Conservation (phyloP, 768 basidiomycete species). For the Dioszegia hungarica region DNA sequence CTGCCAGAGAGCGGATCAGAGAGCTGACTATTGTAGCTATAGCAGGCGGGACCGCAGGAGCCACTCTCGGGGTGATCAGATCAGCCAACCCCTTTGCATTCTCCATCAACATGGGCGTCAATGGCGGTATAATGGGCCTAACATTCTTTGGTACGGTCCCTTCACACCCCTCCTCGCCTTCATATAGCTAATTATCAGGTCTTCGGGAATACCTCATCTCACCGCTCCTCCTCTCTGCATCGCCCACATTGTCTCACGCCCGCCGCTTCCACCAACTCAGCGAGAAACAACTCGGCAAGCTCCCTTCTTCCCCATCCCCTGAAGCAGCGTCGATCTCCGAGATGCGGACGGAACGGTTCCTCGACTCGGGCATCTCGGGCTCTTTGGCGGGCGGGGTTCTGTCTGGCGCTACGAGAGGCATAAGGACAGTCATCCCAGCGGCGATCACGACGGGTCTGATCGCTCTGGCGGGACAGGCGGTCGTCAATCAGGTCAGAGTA, state of each 20-base stretch:
- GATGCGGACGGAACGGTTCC: slow-evolving; percentile 58
- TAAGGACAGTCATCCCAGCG: slow-evolving; percentile 58
- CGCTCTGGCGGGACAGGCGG: slow-evolving; percentile 63
- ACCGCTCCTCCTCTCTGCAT: slow-evolving; percentile 56
- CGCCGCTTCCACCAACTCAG: slow-evolving; percentile 10
- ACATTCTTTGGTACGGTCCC: slow-evolving; percentile 69
- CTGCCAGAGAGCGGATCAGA: no score
- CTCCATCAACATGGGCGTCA: slow-evolving; percentile 62
- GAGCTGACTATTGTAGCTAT: slow-evolving; percentile 54
- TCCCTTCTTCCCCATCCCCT: slow-evolving; percentile 7
- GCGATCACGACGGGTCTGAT: slow-evolving; percentile 59
- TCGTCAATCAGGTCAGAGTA: slow-evolving; percentile 65
- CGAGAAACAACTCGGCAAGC: slow-evolving; percentile 14
- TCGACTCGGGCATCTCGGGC: slow-evolving; percentile 72
- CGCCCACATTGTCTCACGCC: slow-evolving; percentile 55
- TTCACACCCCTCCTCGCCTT: not conserved
- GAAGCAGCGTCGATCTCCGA: slow-evolving; percentile 51
- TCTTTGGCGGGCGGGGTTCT: slow-evolving; percentile 61
- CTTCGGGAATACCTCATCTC: slow-evolving; percentile 70
- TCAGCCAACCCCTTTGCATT: slow-evolving; percentile 56
- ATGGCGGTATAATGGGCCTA: slow-evolving; percentile 65
- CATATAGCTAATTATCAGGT: slow-evolving; percentile 53
- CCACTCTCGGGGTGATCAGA: slow-evolving; percentile 54
- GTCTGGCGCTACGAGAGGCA: slow-evolving; percentile 54
- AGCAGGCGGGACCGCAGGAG: slow-evolving; percentile 55